Percentiles rank a stretch among this genome's conserved stretches.
phyloP scores from a whole-genome alignment of 768 basidiomycete species.

The Pleurotus tuoliensis region DNA sequence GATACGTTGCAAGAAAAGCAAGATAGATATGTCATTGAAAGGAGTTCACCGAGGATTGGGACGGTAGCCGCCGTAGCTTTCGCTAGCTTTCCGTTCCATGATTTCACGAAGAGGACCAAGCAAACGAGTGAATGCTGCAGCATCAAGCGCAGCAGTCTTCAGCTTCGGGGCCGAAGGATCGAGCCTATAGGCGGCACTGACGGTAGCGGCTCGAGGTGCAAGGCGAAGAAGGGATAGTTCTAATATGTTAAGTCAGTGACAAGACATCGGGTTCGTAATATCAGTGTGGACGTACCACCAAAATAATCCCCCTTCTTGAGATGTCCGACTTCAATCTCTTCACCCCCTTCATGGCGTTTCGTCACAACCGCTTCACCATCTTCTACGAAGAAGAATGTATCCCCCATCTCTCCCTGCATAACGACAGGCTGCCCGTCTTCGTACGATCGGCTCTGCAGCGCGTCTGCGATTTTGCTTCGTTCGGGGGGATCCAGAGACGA shows the following conservation, averaged over 20 bases:
- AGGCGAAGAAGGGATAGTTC: constrained; percentile 88
- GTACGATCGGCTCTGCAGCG: constrained; percentile 80
- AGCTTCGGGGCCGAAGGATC: constrained; percentile 58
- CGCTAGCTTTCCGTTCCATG: constrained; percentile 88
- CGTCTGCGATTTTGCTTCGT: constrained; percentile 96
- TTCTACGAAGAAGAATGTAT: constrained; percentile 97
- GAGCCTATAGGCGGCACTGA: constrained; percentile 66
- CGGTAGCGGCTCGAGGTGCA: constrained; percentile 93
- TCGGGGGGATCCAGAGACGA: constrained; percentile 83
- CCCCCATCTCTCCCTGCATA: constrained; percentile 89
- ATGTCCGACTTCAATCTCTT: constrained; percentile 69
- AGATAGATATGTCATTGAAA: background rate
- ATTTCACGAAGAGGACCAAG: constrained; percentile 90
- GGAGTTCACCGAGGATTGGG: constrained; percentile 12
- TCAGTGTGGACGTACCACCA: constrained; percentile 56
- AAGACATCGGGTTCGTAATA: background rate
- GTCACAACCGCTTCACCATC: constrained; percentile 88
- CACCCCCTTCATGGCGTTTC: constrained; percentile 61
- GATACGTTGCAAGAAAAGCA: constrained; percentile 14
- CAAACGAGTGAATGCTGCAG: constrained; percentile 88
- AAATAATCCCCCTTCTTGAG: constrained; percentile 95
- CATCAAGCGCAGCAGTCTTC: constrained; percentile 91
- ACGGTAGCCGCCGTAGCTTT: constrained; percentile 47
- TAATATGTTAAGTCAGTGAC: constrained; percentile 26
- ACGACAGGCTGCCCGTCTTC: constrained; percentile 86